phyloP scores from a whole-genome alignment of 768 basidiomycete genomes.

The Termitomyces sp. region DNA sequence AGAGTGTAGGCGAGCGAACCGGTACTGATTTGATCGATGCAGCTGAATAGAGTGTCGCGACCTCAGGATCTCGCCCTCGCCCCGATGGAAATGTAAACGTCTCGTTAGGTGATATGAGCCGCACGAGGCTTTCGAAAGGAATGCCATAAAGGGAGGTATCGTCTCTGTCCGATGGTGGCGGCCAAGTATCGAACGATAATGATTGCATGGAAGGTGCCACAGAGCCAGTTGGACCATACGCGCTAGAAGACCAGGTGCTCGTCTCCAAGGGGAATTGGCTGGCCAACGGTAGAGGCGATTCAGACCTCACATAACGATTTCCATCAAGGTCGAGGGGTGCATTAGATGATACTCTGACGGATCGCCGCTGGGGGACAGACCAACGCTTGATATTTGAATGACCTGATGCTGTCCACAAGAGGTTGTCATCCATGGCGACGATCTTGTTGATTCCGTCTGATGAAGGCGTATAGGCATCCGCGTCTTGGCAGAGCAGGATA shows the following conservation, averaged over 20 bases:
- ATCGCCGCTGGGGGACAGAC: slow-evolving; percentile 54
- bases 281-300: slow-evolving; percentile 13
- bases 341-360: slow-evolving; percentile 24
- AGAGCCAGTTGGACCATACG: slow-evolving; percentile 22
- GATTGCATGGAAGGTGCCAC: slow-evolving; percentile 29
- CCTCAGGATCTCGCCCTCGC: slow-evolving; percentile 62
- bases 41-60: slow-evolving; percentile 83
- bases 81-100: slow-evolving; percentile 38
- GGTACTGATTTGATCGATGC: slow-evolving; percentile 74
- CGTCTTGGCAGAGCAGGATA: slow-evolving; percentile 72
- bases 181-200: slow-evolving; percentile 25
- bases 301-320: slow-evolving; percentile 10
- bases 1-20: slow-evolving; percentile 26
- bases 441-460: slow-evolving; percentile 72
- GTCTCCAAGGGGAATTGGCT: slow-evolving; percentile 16
- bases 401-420: slow-evolving; percentile 88
- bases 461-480: slow-evolving; percentile 29
- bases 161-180: slow-evolving; percentile 21
- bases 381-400: slow-evolving; percentile 79
- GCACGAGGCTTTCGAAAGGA: slow-evolving; percentile 65
- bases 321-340: slow-evolving; percentile 10
- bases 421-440: slow-evolving; percentile 72
- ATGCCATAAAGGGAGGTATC: slow-evolving; percentile 49
- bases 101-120: slow-evolving; percentile 63
- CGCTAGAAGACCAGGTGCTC: slow-evolving; percentile 23